Conservation (phyloP, 2,329 filamentous ascomycete species). For the Stemphylium beticola region DNA sequence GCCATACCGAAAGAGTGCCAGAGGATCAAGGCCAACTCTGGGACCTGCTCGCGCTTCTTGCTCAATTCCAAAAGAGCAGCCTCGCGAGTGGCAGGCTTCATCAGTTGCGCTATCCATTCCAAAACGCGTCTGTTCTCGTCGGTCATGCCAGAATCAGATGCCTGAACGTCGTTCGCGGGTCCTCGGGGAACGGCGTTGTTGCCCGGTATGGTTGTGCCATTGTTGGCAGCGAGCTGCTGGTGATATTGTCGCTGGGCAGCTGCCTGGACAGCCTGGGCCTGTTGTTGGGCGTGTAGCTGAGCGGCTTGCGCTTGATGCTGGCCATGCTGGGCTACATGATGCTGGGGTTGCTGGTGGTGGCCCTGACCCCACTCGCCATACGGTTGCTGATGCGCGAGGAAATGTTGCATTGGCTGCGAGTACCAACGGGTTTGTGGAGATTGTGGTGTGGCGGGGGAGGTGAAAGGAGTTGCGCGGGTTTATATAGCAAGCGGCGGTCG, state of each 20-base stretch:
- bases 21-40: slow-evolving; percentile 91
- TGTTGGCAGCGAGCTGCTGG: slow-evolving; percentile 72
- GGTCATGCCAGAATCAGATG: slow-evolving; percentile 62
- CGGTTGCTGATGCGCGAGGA: slow-evolving; percentile 69
- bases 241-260: slow-evolving; percentile 65
- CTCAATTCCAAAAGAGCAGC: slow-evolving; percentile 92
- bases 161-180: slow-evolving; percentile 48
- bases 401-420: slow-evolving; percentile 60
- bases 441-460: slow-evolving; percentile 14
- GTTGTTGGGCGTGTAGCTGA: slow-evolving; percentile 54
- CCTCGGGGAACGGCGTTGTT: slow-evolving; percentile 46
- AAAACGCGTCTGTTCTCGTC: slow-evolving; percentile 95
- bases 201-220: slow-evolving; percentile 57
- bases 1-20: slow-evolving; percentile 94
- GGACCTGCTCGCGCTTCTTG: slow-evolving; percentile 98
- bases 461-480: slow-evolving; percentile 3
- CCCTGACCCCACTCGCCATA: slow-evolving; percentile 59
- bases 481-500: slow-evolving; percentile 14
- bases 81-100: slow-evolving; percentile 87
- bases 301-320: slow-evolving; percentile 50
- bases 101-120: slow-evolving; percentile 87
- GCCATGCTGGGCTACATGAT: slow-evolving; percentile 49
- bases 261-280: slow-evolving; percentile 57
- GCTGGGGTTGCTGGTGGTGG: slow-evolving; percentile 50
- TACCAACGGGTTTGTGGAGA: slow-evolving; percentile 15